Evolutionary conservation across 179 eudicot species (phyloP).

Genomic region (Beta lomatogona): DNA sequence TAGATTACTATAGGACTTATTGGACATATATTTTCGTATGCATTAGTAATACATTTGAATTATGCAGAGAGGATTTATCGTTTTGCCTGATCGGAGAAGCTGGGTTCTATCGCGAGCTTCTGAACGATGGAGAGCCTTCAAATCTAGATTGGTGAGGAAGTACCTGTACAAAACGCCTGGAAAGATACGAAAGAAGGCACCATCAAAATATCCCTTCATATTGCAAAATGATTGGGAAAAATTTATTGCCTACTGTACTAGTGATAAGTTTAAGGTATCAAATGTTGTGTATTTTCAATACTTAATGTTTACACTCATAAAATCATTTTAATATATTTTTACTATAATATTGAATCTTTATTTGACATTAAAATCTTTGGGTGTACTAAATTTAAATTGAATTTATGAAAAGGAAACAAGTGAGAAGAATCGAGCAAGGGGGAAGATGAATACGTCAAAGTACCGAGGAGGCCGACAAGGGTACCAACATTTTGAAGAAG

Average conservation of each 20-base stretch:
- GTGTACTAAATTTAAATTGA: neutral
- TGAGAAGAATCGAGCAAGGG: neutral
- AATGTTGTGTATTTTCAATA: neutral
- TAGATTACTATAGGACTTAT: neutral
- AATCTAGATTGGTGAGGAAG: constrained; percentile 6
- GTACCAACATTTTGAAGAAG: constrained; percentile 8
- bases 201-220: constrained; percentile 8
- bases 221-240: constrained; percentile 5
- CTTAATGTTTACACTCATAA: too few species aligned
- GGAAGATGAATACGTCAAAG: neutral
- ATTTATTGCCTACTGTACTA: constrained; percentile 10
- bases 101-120: neutral
- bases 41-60: neutral
- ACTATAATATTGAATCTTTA: neutral
- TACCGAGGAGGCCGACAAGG: constrained; percentile 12
- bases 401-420: neutral
- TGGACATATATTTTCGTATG: neutral
- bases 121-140: constrained; percentile 11
- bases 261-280: constrained; percentile 8
- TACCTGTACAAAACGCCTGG: constrained; percentile 4
- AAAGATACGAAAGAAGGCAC: constrained; percentile 7
- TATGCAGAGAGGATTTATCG: neutral
- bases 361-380: neutral
- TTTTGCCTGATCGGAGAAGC: constrained; percentile 7
- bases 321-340: neutral